Percentiles rank a stretch among this genome's conserved stretches.
Evolutionary conservation across 371 early-diverging fungal genomes (phyloP).

Genomic region (Mortierella sp.): DNA sequence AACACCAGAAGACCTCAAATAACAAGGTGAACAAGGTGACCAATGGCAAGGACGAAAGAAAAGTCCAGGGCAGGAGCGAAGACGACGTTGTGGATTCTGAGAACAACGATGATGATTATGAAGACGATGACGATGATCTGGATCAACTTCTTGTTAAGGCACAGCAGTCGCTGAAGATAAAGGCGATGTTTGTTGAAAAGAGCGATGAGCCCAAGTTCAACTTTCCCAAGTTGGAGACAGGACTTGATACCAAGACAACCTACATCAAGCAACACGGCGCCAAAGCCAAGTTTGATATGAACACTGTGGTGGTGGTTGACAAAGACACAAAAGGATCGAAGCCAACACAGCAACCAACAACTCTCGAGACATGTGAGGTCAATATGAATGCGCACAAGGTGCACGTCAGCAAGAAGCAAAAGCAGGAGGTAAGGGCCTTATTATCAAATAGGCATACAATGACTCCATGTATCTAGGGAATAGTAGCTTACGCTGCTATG

Average conservation of each 20-base stretch:
- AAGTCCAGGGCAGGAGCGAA: neutral
- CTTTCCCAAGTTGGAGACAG: conserved; percentile 37
- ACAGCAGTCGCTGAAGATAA: conserved; percentile 53
- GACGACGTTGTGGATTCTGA: conserved; percentile 16
- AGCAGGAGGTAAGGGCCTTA: conserved; percentile 35
- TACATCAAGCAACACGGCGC: conserved; percentile 58
- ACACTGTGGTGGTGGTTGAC: conserved; percentile 19
- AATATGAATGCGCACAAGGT: conserved; percentile 48
- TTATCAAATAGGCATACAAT: no score
- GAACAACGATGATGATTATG: conserved; percentile 7
- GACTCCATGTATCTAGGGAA: no score
- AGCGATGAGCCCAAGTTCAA: conserved; percentile 27
- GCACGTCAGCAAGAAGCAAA: conserved; percentile 43
- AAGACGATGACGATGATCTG: conserved; percentile 57
- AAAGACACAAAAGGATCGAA: conserved; percentile 10
- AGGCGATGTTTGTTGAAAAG: conserved; percentile 41
- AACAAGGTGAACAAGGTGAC: no score
- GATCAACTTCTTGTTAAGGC: conserved; percentile 62
- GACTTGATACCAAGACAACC: conserved; percentile 20
- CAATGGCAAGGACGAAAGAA: no score
- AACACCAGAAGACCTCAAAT: no score
- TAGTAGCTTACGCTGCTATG: no score
- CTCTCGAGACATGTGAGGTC: conserved; percentile 41
- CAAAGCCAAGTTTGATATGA: conserved; percentile 55
- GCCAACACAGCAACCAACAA: conserved; percentile 5